Conservation (phyloP, 345 rosid species). For the Lumnitzera racemosa region DNA sequence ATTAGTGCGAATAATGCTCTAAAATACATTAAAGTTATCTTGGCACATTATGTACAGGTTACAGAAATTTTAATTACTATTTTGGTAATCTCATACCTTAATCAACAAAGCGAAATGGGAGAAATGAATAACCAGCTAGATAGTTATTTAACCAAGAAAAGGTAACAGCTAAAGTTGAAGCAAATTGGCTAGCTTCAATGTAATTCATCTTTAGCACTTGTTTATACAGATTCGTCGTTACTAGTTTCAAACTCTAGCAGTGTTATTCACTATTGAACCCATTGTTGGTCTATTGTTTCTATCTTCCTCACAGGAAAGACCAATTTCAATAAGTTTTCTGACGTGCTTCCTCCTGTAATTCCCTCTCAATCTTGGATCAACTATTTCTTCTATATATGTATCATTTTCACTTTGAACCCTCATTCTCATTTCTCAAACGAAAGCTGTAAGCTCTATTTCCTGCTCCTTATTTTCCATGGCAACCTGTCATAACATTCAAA, state of each 20-base stretch:
- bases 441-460: conserved; percentile 24
- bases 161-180: not conserved
- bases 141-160: too few species aligned
- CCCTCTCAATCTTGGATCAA: conserved; percentile 27
- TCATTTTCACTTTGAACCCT: conserved; percentile 13
- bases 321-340: conserved; percentile 15
- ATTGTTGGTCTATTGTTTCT: conserved; percentile 28
- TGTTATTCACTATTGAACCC: conserved; percentile 23
- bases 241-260: conserved; percentile 13
- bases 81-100: too few species aligned
- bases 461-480: conserved; percentile 13
- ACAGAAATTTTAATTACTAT: too few species aligned
- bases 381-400: conserved; percentile 22
- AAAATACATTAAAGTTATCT: too few species aligned
- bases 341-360: conserved; percentile 20
- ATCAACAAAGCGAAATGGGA: too few species aligned
- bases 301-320: conserved; percentile 26
- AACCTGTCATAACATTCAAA: conserved; percentile 20
- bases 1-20: too few species aligned
- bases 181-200: not conserved
- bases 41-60: too few species aligned
- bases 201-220: not conserved
- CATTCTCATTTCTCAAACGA: conserved; percentile 18
- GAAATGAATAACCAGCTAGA: too few species aligned
- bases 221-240: conserved; percentile 6